Base-by-base conservation (phyloP, 192 early-diverging fungal species). In the Gaertneriomyces sp. region DNA sequence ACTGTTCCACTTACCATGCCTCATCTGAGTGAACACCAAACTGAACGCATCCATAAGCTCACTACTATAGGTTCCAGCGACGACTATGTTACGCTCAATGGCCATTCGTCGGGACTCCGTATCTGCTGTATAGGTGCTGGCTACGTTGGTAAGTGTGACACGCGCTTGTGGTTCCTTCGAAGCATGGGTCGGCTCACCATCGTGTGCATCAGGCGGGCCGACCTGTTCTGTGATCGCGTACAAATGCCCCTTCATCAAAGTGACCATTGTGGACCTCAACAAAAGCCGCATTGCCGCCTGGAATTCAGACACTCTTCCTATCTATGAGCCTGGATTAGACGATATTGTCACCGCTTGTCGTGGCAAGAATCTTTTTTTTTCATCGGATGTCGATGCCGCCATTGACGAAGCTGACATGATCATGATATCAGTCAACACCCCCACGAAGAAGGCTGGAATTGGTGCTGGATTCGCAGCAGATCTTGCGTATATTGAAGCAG, bases 111-210 rank as follows among this genome's bases (percentile, higher is more conserved):
- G 25, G 25, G 25, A 3, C 6, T 56, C 54, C 90, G 89, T 72
- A 92, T 96, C 56, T 93, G 92, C 80, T 96, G 92, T 72, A 90
- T 96, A 71, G 94, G 94, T 61, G 94, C 94, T 60, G 94, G 94
- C 56, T 96, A 96, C 78, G 93, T 96, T 47, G 94, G 93, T 91
- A 77, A 65, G 85, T 76, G 45, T 45, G 52, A 45, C 16, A 7
- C 12, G 14, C 25, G 5, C 11, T 39, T 25, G n/a, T 54, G 54
- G 3, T 16, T 57, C 3, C 25, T 17, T 12, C 11, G 39, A 45
- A 45, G 19, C 33, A 33, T 14, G 53, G 9, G 6, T 11, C 45
- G 4, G 51, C 46, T 33, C 59, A 25, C 7, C 14, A 20, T 16
- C 7, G 41, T 42, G 52, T 42, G 11, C 9, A 4, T 40, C 52